Base-by-base conservation (phyloP, 2,329 filamentous ascomycete species). In the Nectriaceae sp. region DNA sequence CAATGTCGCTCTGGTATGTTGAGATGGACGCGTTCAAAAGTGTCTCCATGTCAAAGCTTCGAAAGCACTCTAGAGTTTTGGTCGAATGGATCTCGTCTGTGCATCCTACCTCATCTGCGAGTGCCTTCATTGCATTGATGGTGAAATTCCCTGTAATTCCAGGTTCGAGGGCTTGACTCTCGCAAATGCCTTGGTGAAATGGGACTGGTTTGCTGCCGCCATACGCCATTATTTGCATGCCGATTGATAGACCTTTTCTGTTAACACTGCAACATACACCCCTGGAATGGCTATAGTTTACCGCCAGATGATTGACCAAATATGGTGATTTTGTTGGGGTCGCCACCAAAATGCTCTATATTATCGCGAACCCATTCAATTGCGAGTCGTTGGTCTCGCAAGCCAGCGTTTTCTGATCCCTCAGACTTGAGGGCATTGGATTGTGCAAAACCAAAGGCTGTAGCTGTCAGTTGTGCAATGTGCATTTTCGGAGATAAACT, bases 341-440 rank as follows among this genome's bases (percentile, higher is more conserved):
- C 74, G 15, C 80, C 79, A 16, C 77, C 77, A 52, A 83, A 83
- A 1, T 64, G 62, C 8, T 58, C 70, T 20, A 81, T 75, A 56
- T 59, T 75, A 36, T 74, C 68, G 24, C 70, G 67, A 20, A 75
- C 65, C 73, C 73, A 75, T 38, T 67, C 61, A 2, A 75, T 56
- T 2, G 70, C 71, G 2, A 73, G 54, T 2, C 79, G 71, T 55
- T 83, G 79, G 56, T 85, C 80, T 4, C 74, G 68, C 5, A 83
- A 61, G 2, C 77, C 80, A 2, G 78, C 57, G 49, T 83, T 83
- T 39, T 57, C 48, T 3, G 57, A 61, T 15, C 51, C 49, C 21
- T 59, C 54, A 4, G 21, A 4, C 33, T 46, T 46, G 2, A 63
- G 56, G 8, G 56, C 54, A 29, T 53, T 45, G 2, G 60, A 60